phyloP scores from a whole-genome alignment of 371 early-diverging fungal species.

The Mucor indicus region DNA sequence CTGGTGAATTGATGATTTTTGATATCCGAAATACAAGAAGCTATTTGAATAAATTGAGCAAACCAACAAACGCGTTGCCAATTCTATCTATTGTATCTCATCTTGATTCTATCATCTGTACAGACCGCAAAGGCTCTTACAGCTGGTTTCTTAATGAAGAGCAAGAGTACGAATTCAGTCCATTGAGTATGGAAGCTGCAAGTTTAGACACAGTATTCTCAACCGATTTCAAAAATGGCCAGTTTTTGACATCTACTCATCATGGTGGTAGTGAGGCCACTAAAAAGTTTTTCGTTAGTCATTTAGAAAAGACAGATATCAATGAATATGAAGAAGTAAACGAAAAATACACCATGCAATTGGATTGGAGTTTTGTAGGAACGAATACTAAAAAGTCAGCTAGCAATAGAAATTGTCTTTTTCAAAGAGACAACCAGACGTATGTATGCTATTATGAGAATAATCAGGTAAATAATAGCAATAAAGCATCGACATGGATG shows the following conservation, averaged over 20 bases:
- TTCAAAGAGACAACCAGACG: constrained; percentile 2
- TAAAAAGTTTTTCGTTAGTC: neutral
- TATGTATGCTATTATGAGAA: constrained; percentile 8
- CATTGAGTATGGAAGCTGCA: neutral
- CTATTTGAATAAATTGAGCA: neutral
- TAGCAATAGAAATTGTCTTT: neutral
- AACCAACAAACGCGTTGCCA: neutral
- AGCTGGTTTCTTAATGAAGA: neutral
- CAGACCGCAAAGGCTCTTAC: constrained; percentile 3
- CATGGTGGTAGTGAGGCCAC: neutral
- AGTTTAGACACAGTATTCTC: no score
- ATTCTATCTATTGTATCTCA: constrained; percentile 7
- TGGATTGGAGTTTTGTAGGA: neutral
- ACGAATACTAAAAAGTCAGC: neutral
- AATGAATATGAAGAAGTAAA: no score
- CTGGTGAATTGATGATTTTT: constrained; percentile 26
- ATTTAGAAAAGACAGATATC: no score
- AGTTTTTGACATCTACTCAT: no score
- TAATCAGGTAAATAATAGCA: constrained; percentile 3
- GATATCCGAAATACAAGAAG: constrained; percentile 39
- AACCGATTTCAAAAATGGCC: neutral
- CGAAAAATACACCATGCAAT: no score
- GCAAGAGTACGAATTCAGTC: neutral
- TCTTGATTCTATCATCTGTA: constrained; percentile 3
- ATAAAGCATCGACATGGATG: no score